A percentile compares a stretch with the other conserved stretches of the same genome.
These are phyloP conservation scores for Ceratocystis cubensis DNA, from an alignment of 2,329 filamentous ascomycete genomes.

Conservation along the genomic window DNA sequence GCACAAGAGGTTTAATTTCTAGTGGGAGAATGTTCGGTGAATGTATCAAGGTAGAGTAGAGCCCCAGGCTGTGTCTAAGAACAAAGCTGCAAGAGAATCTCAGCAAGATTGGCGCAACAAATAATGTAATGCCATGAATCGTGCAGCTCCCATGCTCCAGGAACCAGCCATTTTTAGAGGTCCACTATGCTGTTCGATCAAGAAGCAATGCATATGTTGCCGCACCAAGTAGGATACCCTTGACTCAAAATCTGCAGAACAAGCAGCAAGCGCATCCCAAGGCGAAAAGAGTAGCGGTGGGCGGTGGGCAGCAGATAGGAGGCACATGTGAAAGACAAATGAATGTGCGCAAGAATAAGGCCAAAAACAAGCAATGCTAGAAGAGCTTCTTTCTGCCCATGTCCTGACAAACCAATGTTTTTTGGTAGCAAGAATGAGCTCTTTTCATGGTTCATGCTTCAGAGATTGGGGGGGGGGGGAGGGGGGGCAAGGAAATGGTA, in stretches of 20 bases:
- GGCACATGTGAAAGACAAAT: neutral
- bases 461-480: neutral
- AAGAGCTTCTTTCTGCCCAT: neutral
- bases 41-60: too few species aligned
- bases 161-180: conserved; percentile 1
- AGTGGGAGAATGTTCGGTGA: neutral
- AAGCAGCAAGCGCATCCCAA: neutral
- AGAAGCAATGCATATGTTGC: neutral
- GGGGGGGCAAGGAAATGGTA: neutral
- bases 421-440: neutral
- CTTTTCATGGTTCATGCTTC: neutral
- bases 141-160: neutral
- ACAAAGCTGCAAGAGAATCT: neutral
- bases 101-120: neutral
- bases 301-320: neutral
- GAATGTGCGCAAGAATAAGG: neutral
- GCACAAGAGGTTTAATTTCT: neutral
- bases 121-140: neutral
- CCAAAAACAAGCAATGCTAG: neutral
- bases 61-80: neutral
- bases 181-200: neutral
- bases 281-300: neutral
- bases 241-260: conserved; percentile 9
- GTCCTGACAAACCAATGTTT: neutral
- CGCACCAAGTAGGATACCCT: conserved; percentile 1